Conservation (phyloP, 2,329 filamentous ascomycete species). For the Cladorrhinum sp. region DNA sequence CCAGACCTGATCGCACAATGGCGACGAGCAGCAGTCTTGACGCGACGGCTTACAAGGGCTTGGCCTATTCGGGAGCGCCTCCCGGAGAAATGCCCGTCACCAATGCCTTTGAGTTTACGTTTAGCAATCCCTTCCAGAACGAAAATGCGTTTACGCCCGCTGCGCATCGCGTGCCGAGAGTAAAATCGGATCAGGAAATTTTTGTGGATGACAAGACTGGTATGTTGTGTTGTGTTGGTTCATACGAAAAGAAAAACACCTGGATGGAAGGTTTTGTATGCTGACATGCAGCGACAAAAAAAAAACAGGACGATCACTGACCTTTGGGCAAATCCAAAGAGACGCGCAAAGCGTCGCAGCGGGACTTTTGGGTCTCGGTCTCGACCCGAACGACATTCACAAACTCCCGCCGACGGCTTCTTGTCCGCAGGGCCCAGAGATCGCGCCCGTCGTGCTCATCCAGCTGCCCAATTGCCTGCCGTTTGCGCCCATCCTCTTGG, state of each 20-base stretch:
- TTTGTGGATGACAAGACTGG: slow-evolving; percentile 41
- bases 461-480: slow-evolving; percentile 42
- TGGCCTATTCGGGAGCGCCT: slow-evolving; percentile 26
- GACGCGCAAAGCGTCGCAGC: slow-evolving; percentile 38
- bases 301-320: slow-evolving; percentile 36
- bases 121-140: slow-evolving; percentile 37
- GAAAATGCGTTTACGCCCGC: slow-evolving; percentile 32
- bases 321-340: slow-evolving; percentile 32
- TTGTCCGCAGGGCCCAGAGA: slow-evolving; percentile 35
- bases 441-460: slow-evolving; percentile 42
- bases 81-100: slow-evolving; percentile 25
- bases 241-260: not conserved
- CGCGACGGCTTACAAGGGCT: not conserved
- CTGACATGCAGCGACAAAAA: no score
- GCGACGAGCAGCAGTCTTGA: not conserved
- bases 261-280: not conserved
- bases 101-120: slow-evolving; percentile 38
- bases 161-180: slow-evolving; percentile 32
- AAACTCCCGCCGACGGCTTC: slow-evolving; percentile 39
- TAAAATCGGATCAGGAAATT: slow-evolving; percentile 35
- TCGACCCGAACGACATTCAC: slow-evolving; percentile 35
- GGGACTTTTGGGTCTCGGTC: slow-evolving; percentile 35
- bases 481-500: slow-evolving; percentile 37
- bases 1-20: not conserved
- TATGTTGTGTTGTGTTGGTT: slow-evolving; percentile 24